phyloP scores from a whole-genome alignment of 2,329 filamentous ascomycete species.

The Bisporella sp. region DNA sequence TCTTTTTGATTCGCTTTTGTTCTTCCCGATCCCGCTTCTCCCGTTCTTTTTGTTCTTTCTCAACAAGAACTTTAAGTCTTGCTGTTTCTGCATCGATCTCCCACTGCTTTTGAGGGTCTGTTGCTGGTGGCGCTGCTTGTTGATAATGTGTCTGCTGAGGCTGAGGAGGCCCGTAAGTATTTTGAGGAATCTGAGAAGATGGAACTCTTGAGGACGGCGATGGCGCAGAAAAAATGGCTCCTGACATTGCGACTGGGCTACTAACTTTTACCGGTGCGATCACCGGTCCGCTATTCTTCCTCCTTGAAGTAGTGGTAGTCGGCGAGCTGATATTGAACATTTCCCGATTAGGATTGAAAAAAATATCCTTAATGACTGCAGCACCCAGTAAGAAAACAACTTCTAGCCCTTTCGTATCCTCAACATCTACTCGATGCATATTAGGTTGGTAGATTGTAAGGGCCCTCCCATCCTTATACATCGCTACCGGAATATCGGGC shows the following conservation, averaged over 20 bases:
- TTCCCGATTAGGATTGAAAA: slow-evolving; percentile 58
- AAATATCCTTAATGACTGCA: slow-evolving; percentile 59
- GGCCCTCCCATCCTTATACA: slow-evolving; percentile 65
- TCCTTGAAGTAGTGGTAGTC: slow-evolving; percentile 25
- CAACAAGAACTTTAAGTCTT: slow-evolving; percentile 52
- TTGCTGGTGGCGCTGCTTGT: slow-evolving; percentile 10
- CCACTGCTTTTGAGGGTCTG: slow-evolving; percentile 28
- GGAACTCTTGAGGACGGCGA: slow-evolving; percentile 12
- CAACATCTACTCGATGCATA: slow-evolving; percentile 79
- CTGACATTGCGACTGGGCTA: slow-evolving; percentile 21
- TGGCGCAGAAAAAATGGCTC: slow-evolving; percentile 11
- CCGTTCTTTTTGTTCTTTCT: slow-evolving; percentile 36
- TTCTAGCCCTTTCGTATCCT: slow-evolving; percentile 90
- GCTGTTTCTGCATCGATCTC: slow-evolving; percentile 71
- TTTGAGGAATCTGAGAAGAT: slow-evolving; percentile 10
- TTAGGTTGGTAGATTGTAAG: slow-evolving; percentile 93
- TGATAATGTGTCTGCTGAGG: slow-evolving; percentile 9
- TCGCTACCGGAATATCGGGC: slow-evolving; percentile 89
- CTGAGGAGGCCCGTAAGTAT: background rate
- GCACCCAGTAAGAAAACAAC: slow-evolving; percentile 63
- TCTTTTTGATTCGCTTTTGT: slow-evolving; percentile 52
- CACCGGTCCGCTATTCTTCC: slow-evolving; percentile 23
- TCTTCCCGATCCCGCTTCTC: slow-evolving; percentile 49
- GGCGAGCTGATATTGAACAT: slow-evolving; percentile 65
- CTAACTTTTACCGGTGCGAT: slow-evolving; percentile 12